Evolutionary conservation across 1,284 basidiomycete species (phyloP).

Genomic region (Cystobasidium slooffiae): DNA sequence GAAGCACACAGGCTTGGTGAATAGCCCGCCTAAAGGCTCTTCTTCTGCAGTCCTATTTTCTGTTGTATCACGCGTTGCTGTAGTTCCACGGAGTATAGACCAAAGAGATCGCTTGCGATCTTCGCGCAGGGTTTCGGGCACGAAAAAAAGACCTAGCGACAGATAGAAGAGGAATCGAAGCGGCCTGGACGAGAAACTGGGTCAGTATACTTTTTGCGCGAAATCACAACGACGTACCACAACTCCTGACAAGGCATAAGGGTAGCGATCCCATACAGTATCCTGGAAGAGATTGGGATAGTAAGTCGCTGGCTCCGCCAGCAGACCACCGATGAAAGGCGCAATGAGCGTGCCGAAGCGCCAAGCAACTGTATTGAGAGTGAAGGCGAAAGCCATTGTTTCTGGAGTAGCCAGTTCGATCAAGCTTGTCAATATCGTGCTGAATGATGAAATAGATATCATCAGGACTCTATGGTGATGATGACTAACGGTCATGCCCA

Average conservation of each 20-base stretch:
- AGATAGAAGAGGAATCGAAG: neutral
- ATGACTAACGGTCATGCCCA: neutral
- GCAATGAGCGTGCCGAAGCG: neutral
- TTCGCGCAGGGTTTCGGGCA: neutral
- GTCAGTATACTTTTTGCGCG: neutral
- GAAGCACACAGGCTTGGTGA: conserved; percentile 25
- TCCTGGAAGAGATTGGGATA: conserved; percentile 6
- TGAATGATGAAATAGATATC: neutral
- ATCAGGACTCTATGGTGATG: neutral
- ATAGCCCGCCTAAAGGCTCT: neutral
- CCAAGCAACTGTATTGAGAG: conserved; percentile 4
- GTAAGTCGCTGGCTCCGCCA: neutral
- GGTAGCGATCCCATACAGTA: conserved; percentile 13
- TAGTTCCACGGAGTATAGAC: neutral
- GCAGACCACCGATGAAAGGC: conserved; percentile 26
- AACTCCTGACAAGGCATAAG: conserved; percentile 28
- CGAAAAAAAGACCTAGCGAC: neutral
- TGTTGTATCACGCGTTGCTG: neutral
- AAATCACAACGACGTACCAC: neutral
- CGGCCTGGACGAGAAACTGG: neutral
- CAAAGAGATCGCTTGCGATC: neutral
- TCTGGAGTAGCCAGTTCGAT: conserved; percentile 4
- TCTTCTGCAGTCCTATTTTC: no score
- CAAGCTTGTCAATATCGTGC: conserved; percentile 1
- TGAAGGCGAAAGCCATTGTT: conserved; percentile 1